Evolutionary conservation across 2,329 filamentous ascomycete genomes (phyloP), one percentile per base, ranked within the genome.

Genomic region (Pyrenophora graminea): DNA sequence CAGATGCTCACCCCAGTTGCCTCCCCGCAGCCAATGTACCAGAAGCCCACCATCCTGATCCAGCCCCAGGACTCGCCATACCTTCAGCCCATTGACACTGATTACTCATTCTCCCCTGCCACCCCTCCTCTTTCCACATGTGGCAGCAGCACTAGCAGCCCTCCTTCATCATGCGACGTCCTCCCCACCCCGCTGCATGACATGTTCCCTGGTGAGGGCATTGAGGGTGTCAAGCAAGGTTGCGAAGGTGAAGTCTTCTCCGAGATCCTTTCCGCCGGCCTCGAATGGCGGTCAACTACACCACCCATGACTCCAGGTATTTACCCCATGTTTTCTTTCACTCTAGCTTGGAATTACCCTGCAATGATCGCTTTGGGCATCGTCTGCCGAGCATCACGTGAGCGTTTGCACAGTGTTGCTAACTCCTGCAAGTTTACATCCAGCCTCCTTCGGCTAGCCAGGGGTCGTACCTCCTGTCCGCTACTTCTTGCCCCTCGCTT

Each of bases 251-350:
- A 90, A 55, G 81, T 86, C 18, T 82, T 86, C 63, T 82, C 84
- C 17, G 90, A 94, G 76, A 85, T 86, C 57, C 81, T 93, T 48
- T 84, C 89, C 45, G 81, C 80, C 58, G 80, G 88, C 58, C 89
- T 93, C 64, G 95, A 90, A 88, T 81, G 87, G 50, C 85, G 82
- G 71, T 87, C 85, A 53, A 83, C 84, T 51, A 96, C 92, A 27
- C 91, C 92, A 44, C 90, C 91, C 19, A 85, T 96, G 83, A 95
- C 91, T 66, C 91, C 92, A 83, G 85, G 91, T 96, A 87, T 79
- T 90, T 47, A 46, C 23, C 9, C 39, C 3, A 17, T 17, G 7
- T 41, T 37, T 42, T 8, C 23, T 25, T 25, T 25, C 23, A 7
- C 23, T 25, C 23, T 8, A 9, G 7, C 8, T 25, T 25, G 6